Evolutionary conservation across 2,329 filamentous ascomycete species (phyloP).

Genomic region (Lanzia echinophila): DNA sequence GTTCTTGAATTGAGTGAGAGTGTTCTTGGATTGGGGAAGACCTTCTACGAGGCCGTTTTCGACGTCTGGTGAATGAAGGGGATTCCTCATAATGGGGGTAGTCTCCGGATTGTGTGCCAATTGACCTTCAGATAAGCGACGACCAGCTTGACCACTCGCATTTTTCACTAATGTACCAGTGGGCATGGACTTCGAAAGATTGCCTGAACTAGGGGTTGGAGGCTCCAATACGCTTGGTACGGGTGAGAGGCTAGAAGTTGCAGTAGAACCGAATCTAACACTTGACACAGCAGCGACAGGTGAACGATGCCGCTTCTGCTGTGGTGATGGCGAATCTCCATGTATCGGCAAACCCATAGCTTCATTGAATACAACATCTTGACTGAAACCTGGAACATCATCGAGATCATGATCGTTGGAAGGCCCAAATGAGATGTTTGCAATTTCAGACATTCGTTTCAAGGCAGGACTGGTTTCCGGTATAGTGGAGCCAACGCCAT

Average conservation of each 20-base stretch:
- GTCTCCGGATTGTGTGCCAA: too few species aligned
- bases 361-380: constrained; percentile 23
- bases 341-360: constrained; percentile 9
- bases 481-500: constrained; percentile 16
- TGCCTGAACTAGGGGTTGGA: background rate
- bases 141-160: too few species aligned
- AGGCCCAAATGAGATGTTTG: constrained; percentile 18
- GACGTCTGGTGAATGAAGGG: too few species aligned
- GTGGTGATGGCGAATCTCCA: background rate
- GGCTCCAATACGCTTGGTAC: constrained; percentile 3
- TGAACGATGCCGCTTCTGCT: background rate
- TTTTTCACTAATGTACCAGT: too few species aligned
- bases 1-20: too few species aligned
- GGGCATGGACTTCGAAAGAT: background rate
- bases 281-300: background rate
- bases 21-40: too few species aligned
- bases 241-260: constrained; percentile 2
- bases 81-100: too few species aligned
- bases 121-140: too few species aligned
- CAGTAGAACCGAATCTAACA: background rate
- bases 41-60: too few species aligned
- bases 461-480: constrained; percentile 29
- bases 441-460: constrained; percentile 19
- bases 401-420: constrained; percentile 15
- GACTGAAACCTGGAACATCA: constrained; percentile 24